Evolutionary conservation across 768 basidiomycete species (phyloP).

Genomic region (Galerina sulciceps): DNA sequence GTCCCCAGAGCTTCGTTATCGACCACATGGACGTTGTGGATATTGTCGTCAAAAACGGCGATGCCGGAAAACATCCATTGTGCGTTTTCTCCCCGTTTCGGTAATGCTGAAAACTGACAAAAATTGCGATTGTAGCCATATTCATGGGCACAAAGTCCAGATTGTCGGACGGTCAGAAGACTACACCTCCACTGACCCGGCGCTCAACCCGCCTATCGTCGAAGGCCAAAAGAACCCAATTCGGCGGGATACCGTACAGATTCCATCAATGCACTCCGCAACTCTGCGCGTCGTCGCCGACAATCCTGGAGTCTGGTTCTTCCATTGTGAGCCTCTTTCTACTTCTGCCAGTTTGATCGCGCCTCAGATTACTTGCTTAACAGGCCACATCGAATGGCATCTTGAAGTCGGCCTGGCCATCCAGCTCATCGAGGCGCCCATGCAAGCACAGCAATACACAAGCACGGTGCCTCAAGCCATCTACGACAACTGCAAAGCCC

Average conservation of each 20-base stretch:
- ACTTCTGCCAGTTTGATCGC: neutral
- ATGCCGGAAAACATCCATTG: conserved; percentile 85
- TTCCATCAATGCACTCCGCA: conserved; percentile 68
- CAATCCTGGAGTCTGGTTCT: conserved; percentile 91
- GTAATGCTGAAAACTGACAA: neutral
- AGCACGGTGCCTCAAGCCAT: conserved; percentile 59
- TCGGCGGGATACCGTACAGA: conserved; percentile 86
- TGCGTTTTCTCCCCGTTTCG: conserved; percentile 37
- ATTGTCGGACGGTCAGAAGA: conserved; percentile 75
- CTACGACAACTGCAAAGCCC: conserved; percentile 73
- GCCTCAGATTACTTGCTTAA: neutral
- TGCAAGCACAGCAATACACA: conserved; percentile 60
- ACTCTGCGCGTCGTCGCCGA: conserved; percentile 84
- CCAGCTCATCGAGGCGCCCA: conserved; percentile 83
- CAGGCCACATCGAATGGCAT: conserved; percentile 89
- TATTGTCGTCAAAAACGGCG: conserved; percentile 73
- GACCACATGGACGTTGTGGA: conserved; percentile 79
- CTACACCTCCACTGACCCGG: conserved; percentile 73
- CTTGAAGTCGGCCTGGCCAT: conserved; percentile 83
- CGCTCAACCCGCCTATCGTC: conserved; percentile 77
- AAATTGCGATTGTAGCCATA: conserved; percentile 58
- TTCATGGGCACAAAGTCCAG: conserved; percentile 89
- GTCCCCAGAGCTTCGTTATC: conserved; percentile 76
- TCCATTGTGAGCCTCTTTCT: conserved; percentile 64
- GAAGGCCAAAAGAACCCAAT: conserved; percentile 88